Percentiles rank a stretch among this genome's conserved stretches.
These are phyloP conservation scores for Colletotrichum viniferum DNA, from an alignment of 2,329 filamentous ascomycete species.

Conservation along the genomic window DNA sequence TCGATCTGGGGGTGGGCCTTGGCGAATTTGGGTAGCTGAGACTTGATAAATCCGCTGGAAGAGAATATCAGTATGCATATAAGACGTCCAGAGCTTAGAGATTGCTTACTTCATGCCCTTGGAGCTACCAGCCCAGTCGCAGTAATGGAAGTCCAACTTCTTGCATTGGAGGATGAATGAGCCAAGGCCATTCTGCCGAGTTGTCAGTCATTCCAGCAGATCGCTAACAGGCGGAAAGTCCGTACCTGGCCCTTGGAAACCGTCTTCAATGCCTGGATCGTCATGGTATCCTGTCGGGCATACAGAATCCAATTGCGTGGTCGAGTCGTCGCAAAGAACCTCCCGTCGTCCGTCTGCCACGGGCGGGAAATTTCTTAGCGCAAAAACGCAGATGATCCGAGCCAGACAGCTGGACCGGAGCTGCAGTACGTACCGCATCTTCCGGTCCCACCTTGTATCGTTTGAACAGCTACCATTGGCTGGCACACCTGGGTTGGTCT, in stretches of 20 bases:
- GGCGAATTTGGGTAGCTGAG: conserved; percentile 78
- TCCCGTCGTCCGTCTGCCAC: not conserved
- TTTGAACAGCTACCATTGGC: not conserved
- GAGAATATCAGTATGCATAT: conserved; percentile 27
- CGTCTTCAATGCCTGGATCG: conserved; percentile 57
- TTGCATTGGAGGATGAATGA: conserved; percentile 98
- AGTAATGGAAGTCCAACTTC: conserved; percentile 94
- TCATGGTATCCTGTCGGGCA: conserved; percentile 44
- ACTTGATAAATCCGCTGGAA: conserved; percentile 78
- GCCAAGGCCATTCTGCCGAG: conserved; percentile 84
- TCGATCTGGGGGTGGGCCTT: conserved; percentile 85
- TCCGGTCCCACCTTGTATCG: not conserved
- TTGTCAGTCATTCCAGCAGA: not conserved
- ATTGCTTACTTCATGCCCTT: conserved; percentile 83
- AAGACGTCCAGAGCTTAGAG: not conserved
- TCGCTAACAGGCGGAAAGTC: not conserved
- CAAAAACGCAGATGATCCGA: conserved; percentile 8
- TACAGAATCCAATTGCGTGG: conserved; percentile 4
- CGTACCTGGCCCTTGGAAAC: conserved; percentile 59
- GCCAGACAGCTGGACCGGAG: not conserved
- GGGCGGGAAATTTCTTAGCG: conserved; percentile 21
- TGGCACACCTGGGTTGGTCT: conserved; percentile 3
- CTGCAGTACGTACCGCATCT: conserved; percentile 6
- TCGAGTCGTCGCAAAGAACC: not conserved
- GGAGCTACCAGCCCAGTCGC: conserved; percentile 93